Base-by-base conservation (phyloP, 441 rosid species). In the Bruguiera hainesii region DNA sequence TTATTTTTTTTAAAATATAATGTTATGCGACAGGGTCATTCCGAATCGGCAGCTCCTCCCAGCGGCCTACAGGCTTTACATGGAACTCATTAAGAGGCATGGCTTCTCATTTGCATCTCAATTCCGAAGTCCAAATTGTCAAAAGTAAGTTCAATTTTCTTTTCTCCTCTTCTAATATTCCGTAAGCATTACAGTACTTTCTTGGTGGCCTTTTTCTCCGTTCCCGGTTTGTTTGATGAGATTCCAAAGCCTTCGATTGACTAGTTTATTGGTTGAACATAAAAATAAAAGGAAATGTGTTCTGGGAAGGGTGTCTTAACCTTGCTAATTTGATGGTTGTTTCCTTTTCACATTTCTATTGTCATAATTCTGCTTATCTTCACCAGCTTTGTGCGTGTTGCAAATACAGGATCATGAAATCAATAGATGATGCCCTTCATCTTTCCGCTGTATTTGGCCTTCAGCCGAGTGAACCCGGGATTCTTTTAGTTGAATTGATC, bases 51-150 rank as follows among this genome's bases (percentile, higher is more conserved):
- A 77, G 78, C 74, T 76, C 64, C 85, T 87, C 46, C 96, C 98
- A 31, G 74, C 90, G 6, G 99, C 99, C 7, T 95, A 90, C 62
- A 85, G 99, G 83, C 98, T 95, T 28, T 89, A 86, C 74, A 69
- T 92, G 86, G 99, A 92, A 67, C 91, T 95, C 61, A 84, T 87
- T 13, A 85, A 78, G 82, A 83, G 97, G 56, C 95, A 95, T 73
- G 90, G 82, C 46, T 87, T 91, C 68, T 82, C 96, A 8, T 80
- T 86, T 66, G 53, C 77, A 64, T 73, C 87, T 64, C 84, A 77
- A 39, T 72, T 87, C 31, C 79, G 57, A 64, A 81, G 72, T 0
- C 83, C 87, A 42, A 81, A 82, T 63, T 82, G 82, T 80, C 71
- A 76, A 7, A 79, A 80, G 99, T 91, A 73, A 77, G 82, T 60